A percentile compares a stretch with the other conserved stretches of the same genome.
Conservation (phyloP, 352 stramenopile species). For the Lagenidium sp. region DNA sequence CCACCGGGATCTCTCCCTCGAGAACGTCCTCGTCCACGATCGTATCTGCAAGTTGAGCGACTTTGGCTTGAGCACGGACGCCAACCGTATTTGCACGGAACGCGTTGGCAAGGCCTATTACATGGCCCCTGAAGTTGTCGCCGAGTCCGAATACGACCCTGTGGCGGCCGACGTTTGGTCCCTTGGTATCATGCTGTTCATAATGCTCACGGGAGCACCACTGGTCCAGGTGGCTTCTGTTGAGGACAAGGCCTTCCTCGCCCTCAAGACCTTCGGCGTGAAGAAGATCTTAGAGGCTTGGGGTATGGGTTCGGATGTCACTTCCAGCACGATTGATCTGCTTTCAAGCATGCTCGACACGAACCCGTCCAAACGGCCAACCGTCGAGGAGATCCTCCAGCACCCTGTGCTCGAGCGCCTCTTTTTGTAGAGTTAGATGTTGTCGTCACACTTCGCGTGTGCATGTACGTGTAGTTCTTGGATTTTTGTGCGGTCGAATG, state of each 20-base stretch:
- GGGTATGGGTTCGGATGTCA: constrained; percentile 12
- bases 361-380: neutral
- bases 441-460: neutral
- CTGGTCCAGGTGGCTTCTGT: constrained; percentile 21
- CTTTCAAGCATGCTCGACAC: constrained; percentile 1
- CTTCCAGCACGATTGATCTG: neutral
- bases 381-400: neutral
- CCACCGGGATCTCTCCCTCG: constrained; percentile 35
- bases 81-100: constrained; percentile 12
- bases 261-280: constrained; percentile 24
- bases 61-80: constrained; percentile 34
- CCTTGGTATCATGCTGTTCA: constrained; percentile 54
- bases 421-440: neutral
- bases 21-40: constrained; percentile 32
- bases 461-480: too few species aligned
- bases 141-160: constrained; percentile 25
- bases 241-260: constrained; percentile 17
- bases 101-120: constrained; percentile 21
- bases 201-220: constrained; percentile 49
- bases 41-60: constrained; percentile 31
- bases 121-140: constrained; percentile 49
- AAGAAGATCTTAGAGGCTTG: constrained; percentile 30
- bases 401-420: neutral
- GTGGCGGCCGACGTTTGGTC: constrained; percentile 56
- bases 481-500: too few species aligned